Conservation (phyloP, 106 monocot genomes). For the Posidonia australis region DNA sequence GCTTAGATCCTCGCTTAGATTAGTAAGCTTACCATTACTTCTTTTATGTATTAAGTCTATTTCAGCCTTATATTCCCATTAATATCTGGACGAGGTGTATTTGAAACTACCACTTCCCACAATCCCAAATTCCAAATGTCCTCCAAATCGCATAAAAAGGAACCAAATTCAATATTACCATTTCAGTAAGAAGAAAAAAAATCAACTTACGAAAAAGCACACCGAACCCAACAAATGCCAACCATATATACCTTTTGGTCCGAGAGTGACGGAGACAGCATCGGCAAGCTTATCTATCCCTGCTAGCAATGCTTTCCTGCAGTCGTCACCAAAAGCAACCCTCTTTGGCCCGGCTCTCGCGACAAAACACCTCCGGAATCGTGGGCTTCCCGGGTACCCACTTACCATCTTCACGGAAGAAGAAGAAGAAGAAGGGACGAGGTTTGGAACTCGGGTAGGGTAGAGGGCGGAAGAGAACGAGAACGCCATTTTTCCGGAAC, state of each 20-base stretch:
- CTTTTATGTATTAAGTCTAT: too few relatives aligned
- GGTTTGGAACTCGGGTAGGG: neutral
- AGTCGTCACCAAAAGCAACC: conserved; percentile 54
- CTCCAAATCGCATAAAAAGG: too few relatives aligned
- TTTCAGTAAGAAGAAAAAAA: neutral
- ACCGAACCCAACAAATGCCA: too few relatives aligned
- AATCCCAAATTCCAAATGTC: too few relatives aligned
- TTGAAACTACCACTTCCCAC: too few relatives aligned
- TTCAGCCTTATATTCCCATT: too few relatives aligned
- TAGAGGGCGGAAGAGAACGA: neutral
- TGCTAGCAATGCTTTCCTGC: conserved; percentile 40
- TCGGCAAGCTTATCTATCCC: conserved; percentile 95
- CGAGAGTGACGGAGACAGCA: conserved; percentile 79
- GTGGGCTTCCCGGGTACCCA: neutral
- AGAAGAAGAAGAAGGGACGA: neutral
- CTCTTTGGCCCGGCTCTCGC: conserved; percentile 65
- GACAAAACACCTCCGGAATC: neutral
- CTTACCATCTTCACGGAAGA: neutral
- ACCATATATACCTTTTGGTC: conserved; percentile 73
- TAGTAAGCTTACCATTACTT: too few relatives aligned
- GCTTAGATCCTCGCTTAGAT: too few relatives aligned
- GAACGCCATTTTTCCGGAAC: neutral
- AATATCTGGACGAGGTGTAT: too few relatives aligned
- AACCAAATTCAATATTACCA: neutral
- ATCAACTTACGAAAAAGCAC: neutral